Evolutionary conservation across 169 alveolate species (phyloP).

Genomic region (Eimeria necatrix): DNA sequence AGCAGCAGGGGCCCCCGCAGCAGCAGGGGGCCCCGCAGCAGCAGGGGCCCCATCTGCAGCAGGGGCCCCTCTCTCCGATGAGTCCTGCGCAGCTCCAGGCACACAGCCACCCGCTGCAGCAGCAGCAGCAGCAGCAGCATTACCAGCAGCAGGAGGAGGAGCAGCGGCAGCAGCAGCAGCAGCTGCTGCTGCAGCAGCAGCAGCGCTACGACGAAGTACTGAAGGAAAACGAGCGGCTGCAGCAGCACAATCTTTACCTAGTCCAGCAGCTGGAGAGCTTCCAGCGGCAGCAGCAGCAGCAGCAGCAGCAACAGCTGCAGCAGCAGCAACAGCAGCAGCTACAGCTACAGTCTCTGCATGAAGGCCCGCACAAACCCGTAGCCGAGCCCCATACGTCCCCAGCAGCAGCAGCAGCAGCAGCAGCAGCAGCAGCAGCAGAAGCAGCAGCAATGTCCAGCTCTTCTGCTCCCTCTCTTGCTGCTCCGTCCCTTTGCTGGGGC

Average conservation of each 20-base stretch:
- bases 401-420: too few relatives aligned
- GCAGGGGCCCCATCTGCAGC: background rate
- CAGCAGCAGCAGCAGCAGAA: too few relatives aligned
- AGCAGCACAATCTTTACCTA: background rate
- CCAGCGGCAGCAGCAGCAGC: background rate
- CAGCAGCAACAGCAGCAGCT: background rate
- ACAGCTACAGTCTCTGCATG: background rate
- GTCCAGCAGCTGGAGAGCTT: background rate
- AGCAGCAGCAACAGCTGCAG: conserved; percentile 29
- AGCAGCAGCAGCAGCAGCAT: too few relatives aligned
- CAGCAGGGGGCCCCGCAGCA: background rate
- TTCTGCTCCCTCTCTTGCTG: too few relatives aligned
- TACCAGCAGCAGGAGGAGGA: background rate
- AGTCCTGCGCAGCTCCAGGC: background rate
- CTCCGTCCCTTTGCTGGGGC: too few relatives aligned
- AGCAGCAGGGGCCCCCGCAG: background rate
- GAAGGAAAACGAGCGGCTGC: background rate
- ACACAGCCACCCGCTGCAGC: background rate
- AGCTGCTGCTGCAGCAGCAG: background rate
- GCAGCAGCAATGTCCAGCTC: too few relatives aligned
- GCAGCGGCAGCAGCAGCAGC: background rate
- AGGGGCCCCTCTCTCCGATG: background rate
- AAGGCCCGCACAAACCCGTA: too few relatives aligned
- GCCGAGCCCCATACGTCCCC: too few relatives aligned
- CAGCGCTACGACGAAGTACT: background rate